A percentile compares a stretch with the other conserved stretches of the same genome.
Evolutionary conservation across 352 stramenopile species (phyloP).

Genomic region (Phytophthora citrophthora): DNA sequence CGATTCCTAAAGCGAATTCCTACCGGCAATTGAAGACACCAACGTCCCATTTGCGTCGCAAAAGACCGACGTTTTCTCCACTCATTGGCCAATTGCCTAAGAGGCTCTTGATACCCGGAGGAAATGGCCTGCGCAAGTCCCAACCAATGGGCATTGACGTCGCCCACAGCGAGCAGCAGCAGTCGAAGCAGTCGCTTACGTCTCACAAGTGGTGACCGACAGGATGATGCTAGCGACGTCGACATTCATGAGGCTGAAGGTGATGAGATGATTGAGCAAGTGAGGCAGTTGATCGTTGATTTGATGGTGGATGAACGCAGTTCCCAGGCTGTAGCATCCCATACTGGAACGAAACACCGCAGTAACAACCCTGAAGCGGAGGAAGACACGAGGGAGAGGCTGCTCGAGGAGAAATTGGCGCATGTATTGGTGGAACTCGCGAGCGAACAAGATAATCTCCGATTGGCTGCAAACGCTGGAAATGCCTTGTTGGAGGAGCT

Average conservation of each 20-base stretch:
- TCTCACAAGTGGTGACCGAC: conserved; percentile 4
- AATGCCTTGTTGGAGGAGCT: conserved; percentile 60
- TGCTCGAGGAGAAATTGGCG: conserved; percentile 46
- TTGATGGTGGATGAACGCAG: conserved; percentile 32
- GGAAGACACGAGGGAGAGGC: conserved; percentile 31
- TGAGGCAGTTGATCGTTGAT: conserved; percentile 42
- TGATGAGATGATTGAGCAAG: conserved; percentile 32
- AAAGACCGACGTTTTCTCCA: not conserved
- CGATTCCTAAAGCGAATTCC: not conserved
- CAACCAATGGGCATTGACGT: conserved; percentile 25
- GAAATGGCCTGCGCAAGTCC: conserved; percentile 29
- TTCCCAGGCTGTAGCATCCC: not conserved
- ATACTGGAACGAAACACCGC: conserved; percentile 3
- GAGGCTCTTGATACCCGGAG: not conserved
- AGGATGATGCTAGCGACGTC: conserved; percentile 12
- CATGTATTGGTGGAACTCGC: conserved; percentile 52
- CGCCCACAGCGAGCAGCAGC: conserved; percentile 23
- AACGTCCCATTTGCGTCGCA: not conserved
- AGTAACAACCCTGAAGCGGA: conserved; percentile 32
- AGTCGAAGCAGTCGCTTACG: conserved; percentile 17
- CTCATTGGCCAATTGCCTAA: conserved; percentile 16
- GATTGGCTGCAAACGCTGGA: conserved; percentile 54
- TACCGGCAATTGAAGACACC: conserved; percentile 23
- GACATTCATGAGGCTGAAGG: conserved; percentile 4
- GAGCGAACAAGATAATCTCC: conserved; percentile 48